Evolutionary conservation across 2,329 filamentous ascomycete genomes (phyloP).

Genomic region (Colletotrichum echinochloae): DNA sequence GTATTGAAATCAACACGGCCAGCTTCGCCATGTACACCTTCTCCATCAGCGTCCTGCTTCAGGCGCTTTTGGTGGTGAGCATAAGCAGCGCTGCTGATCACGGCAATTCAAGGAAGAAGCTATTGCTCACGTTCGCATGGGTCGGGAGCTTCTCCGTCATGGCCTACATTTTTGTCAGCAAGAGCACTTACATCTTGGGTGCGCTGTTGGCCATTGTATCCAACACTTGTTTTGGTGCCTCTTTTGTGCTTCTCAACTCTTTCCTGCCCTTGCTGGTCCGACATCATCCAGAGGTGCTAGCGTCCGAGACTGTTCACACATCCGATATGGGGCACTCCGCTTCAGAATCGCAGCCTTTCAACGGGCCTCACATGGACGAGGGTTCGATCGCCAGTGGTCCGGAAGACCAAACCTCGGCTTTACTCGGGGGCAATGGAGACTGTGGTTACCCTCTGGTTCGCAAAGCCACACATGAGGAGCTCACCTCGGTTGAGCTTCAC

Average conservation of each 20-base stretch:
- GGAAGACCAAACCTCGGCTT: slow-evolving; percentile 59
- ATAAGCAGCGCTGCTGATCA: slow-evolving; percentile 97
- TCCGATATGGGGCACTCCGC: slow-evolving; percentile 49
- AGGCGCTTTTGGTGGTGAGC: slow-evolving; percentile 91
- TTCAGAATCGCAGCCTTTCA: slow-evolving; percentile 51
- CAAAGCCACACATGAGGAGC: slow-evolving; percentile 58
- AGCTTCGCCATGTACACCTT: slow-evolving; percentile 99
- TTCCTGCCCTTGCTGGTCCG: slow-evolving; percentile 92
- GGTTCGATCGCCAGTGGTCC: slow-evolving; percentile 46
- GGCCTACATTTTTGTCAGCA: slow-evolving; percentile 84
- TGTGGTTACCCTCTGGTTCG: slow-evolving; percentile 52
- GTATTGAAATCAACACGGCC: slow-evolving; percentile 91
- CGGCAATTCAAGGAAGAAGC: slow-evolving; percentile 88
- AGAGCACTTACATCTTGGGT: slow-evolving; percentile 82
- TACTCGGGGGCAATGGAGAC: slow-evolving; percentile 54
- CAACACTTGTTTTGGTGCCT: slow-evolving; percentile 94
- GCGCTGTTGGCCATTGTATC: slow-evolving; percentile 88
- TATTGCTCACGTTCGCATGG: slow-evolving; percentile 87
- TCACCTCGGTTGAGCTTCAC: slow-evolving; percentile 75
- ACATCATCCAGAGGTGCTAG: slow-evolving; percentile 74
- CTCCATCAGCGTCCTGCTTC: slow-evolving; percentile 88
- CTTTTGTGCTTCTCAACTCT: slow-evolving; percentile 94
- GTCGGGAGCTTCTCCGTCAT: slow-evolving; percentile 86
- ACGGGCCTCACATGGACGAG: slow-evolving; percentile 49
- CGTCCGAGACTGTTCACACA: slow-evolving; percentile 45